phyloP scores from a whole-genome alignment of 345 rosid species.

The Salix udensis region DNA sequence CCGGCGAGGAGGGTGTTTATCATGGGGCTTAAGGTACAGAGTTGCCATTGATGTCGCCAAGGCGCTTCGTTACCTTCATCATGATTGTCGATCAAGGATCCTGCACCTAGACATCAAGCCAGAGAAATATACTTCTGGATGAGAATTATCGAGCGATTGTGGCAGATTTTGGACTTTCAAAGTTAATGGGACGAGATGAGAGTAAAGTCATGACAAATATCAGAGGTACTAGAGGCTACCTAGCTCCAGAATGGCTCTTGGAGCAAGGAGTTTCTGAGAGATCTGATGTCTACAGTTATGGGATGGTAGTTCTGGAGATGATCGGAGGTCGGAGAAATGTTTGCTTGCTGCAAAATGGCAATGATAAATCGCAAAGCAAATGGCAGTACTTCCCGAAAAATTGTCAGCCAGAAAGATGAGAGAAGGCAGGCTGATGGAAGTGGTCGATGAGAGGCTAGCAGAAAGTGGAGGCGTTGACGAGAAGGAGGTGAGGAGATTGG shows the following conservation, averaged over 20 bases:
- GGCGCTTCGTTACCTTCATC: slow-evolving; percentile 26
- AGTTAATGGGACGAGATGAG: slow-evolving; percentile 21
- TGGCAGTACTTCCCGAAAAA: slow-evolving; percentile 70
- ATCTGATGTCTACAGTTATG: slow-evolving; percentile 29
- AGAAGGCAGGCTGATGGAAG: slow-evolving; percentile 66
- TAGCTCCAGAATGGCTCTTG: slow-evolving; percentile 31
- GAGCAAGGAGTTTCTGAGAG: slow-evolving; percentile 24
- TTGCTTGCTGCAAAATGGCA: slow-evolving; percentile 30
- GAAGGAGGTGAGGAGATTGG: slow-evolving; percentile 51
- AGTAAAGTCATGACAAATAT: slow-evolving; percentile 23
- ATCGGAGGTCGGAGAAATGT: slow-evolving; percentile 33
- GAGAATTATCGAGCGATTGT: slow-evolving; percentile 23
- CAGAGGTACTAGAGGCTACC: slow-evolving; percentile 26
- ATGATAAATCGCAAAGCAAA: slow-evolving; percentile 32
- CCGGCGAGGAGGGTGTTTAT: slow-evolving; percentile 51
- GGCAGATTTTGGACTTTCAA: slow-evolving; percentile 24
- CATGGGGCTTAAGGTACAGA: slow-evolving; percentile 28
- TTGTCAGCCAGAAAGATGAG: slow-evolving; percentile 55
- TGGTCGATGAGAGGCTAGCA: slow-evolving; percentile 52
- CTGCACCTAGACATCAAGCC: slow-evolving; percentile 31
- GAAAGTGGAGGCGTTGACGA: slow-evolving; percentile 51
- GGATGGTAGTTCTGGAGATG: slow-evolving; percentile 28
- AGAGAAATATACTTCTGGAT: slow-evolving; percentile 25
- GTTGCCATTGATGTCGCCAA: slow-evolving; percentile 31
- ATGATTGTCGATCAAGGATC: slow-evolving; percentile 27